A percentile compares a stretch with the other conserved stretches of the same genome.
phyloP scores from a whole-genome alignment of 2,329 filamentous ascomycete species.

The Calonectria pauciramosa region DNA sequence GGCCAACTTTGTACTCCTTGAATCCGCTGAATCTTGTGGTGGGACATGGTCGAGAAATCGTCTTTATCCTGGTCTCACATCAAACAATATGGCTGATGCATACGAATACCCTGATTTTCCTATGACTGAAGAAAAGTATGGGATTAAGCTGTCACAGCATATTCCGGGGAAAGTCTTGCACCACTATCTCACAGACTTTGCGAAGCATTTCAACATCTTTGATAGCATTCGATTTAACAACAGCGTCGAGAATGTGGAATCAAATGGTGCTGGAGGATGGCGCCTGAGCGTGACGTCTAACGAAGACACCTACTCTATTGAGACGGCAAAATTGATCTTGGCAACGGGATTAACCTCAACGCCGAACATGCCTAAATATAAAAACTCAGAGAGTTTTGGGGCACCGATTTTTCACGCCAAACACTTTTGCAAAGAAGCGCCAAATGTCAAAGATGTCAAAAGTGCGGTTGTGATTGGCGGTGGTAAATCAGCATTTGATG shows the following conservation, averaged over 20 bases:
- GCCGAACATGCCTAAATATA: conserved; percentile 56
- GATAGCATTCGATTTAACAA: conserved; percentile 64
- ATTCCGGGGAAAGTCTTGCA: conserved; percentile 54
- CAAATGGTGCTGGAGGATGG: conserved; percentile 36
- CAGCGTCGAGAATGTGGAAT: conserved; percentile 60
- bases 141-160: conserved; percentile 49
- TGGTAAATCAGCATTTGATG: conserved; percentile 71
- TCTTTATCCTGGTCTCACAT: neutral
- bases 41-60: neutral
- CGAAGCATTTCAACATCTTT: conserved; percentile 61
- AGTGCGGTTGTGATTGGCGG: conserved; percentile 65
- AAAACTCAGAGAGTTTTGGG: conserved; percentile 53
- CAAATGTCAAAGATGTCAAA: conserved; percentile 49
- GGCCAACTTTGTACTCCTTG: neutral
- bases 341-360: conserved; percentile 64
- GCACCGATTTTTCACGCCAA: conserved; percentile 59
- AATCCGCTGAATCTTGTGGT: neutral
- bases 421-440: conserved; percentile 53
- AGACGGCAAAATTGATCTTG: conserved; percentile 58
- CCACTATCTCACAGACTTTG: conserved; percentile 54
- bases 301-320: conserved; percentile 26
- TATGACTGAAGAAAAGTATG: conserved; percentile 21
- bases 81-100: neutral
- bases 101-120: neutral
- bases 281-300: conserved; percentile 28